Evolutionary conservation across 2,329 filamentous ascomycete species (phyloP), one percentile per base, ranked within the genome.

Genomic region (Diatrype stigma): DNA sequence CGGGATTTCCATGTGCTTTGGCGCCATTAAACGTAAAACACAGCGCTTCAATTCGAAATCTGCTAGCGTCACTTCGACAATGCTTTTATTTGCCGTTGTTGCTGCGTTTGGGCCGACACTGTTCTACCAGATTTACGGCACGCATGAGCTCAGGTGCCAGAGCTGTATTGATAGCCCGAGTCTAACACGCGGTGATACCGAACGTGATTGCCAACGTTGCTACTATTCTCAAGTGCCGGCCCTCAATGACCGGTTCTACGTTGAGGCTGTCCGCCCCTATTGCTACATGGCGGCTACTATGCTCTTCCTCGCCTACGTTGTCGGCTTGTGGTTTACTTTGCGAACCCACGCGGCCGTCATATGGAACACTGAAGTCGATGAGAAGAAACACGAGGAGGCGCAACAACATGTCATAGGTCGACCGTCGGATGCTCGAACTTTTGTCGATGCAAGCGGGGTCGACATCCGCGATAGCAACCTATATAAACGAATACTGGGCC

Each of bases 71-170:
- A 97, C 93, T 1, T 96, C 92, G 2, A 99, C 94, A 0, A 99
- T 99, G 94, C 74, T 99, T 51, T 78, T 99, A 10, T 99, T 99
- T 67, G 93, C 94, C 22, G 89, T 96, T 37, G 94, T 99, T 60
- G 93, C 89, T 55, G 90, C 93, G 8, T 99, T 99, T 70, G 88
- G 93, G 0, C 94, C 94, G 2, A 99, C 94, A 0, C 74, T 99
- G 14, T 99, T 99, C 73, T 99, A 97, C 71, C 93, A 99, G 66
- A 96, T 99, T 56, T 97, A 97, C 69, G 95, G 94, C 60, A 96
- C 91, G 46, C 94, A 99, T 66, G 91, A 99, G 72, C 81, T 99
- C 48, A 94, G 90, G 63, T 99, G 94, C 65, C 82, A 83, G 51
- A 81, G 80, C 50, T 85, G 80, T 54, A 72, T 80, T 45, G 78